These are phyloP conservation scores for Blastosporella zonata DNA, from an alignment of 1,284 basidiomycete genomes.

Conservation along the genomic window DNA sequence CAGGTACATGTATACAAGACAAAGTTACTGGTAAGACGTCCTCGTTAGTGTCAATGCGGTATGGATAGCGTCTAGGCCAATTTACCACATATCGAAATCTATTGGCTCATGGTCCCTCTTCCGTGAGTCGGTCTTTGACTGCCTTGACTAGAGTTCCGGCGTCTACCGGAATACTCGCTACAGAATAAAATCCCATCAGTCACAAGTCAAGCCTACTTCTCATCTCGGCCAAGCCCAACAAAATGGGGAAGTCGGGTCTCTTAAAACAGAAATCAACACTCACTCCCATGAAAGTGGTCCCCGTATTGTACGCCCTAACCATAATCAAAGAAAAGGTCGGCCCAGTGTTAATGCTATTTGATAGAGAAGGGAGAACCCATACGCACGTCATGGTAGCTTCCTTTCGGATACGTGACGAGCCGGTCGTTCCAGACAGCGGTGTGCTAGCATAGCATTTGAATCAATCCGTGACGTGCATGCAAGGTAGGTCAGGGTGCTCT, in stretches of 20 bases:
- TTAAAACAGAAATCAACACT: conserved; percentile 11
- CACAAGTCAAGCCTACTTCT: not conserved
- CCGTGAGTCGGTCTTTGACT: conserved; percentile 26
- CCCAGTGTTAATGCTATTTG: conserved; percentile 1
- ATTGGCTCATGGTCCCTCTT: conserved; percentile 1
- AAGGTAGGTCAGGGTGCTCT: not conserved
- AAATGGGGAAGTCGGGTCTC: not conserved
- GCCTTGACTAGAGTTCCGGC: conserved; percentile 24
- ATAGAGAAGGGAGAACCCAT: conserved; percentile 1
- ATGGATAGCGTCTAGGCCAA: not conserved
- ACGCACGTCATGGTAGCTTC: conserved; percentile 30
- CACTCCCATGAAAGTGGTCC: conserved; percentile 32
- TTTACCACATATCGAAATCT: not conserved
- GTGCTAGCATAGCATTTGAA: conserved; percentile 25
- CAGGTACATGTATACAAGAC: conserved; percentile 10
- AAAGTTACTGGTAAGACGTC: conserved; percentile 5
- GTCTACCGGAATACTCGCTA: conserved; percentile 31
- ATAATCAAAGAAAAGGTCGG: conserved; percentile 2
- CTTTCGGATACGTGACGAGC: conserved; percentile 32
- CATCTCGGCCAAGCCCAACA: not conserved
- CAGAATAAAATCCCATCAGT: not conserved
- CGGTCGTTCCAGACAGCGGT: conserved; percentile 42
- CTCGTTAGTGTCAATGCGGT: not conserved
- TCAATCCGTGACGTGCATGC: not conserved
- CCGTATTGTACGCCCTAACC: conserved; percentile 29